A percentile compares a stretch with the other conserved stretches of the same genome.
Conservation (phyloP, 2,329 filamentous ascomycete genomes). For the Fusarium denticulatum region DNA sequence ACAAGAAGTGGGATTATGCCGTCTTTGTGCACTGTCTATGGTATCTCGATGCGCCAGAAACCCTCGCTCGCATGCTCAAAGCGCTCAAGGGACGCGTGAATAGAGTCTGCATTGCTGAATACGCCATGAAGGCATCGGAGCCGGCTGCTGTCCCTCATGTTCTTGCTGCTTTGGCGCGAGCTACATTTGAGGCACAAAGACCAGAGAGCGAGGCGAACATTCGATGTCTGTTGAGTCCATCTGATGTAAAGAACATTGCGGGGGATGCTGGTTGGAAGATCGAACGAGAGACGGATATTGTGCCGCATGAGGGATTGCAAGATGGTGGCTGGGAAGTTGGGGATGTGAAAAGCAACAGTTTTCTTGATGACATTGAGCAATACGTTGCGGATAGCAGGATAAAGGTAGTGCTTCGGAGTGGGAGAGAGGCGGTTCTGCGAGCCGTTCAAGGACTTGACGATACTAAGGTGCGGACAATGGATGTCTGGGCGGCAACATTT, state of each 20-base stretch:
- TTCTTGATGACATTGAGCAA: not conserved
- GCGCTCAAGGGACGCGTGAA: not conserved
- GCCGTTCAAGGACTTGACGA: not conserved
- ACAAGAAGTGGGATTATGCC: conserved; percentile 1
- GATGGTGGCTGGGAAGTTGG: conserved; percentile 10
- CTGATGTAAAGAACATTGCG: not conserved
- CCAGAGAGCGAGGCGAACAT: not conserved
- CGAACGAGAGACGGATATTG: not conserved
- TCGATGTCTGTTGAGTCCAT: not conserved
- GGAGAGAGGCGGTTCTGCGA: not conserved
- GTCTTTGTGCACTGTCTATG: conserved; percentile 10
- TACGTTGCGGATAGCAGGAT: not conserved
- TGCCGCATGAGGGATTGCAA: not conserved
- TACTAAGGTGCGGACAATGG: not conserved
- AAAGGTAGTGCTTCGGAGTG: not conserved
- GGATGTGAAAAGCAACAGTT: not conserved
- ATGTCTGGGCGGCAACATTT: conserved; percentile 2
- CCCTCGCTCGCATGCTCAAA: not conserved
- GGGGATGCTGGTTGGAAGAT: not conserved
- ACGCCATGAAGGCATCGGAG: conserved; percentile 12
- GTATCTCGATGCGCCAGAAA: not conserved
- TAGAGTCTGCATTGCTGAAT: conserved; percentile 7
- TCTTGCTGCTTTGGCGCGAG: not conserved
- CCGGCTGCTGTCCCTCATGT: not conserved
- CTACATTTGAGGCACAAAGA: conserved; percentile 4